Conservation (phyloP, 2,329 filamentous ascomycete species). For the Cytospora mali region DNA sequence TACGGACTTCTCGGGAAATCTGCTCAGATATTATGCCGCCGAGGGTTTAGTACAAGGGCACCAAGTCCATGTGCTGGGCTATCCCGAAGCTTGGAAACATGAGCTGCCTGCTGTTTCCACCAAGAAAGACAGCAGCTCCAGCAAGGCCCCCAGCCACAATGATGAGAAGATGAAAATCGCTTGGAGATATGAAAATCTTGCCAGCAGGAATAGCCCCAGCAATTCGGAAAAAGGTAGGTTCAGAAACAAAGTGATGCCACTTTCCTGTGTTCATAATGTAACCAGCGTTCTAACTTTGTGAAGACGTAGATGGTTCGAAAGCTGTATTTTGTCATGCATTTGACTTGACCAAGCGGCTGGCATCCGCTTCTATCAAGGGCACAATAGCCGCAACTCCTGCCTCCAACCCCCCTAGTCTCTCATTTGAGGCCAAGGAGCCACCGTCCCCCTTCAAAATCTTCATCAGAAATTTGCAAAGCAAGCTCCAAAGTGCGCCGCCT, state of each 20-base stretch:
- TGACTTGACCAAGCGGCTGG: slow-evolving; percentile 68
- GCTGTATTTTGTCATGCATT: slow-evolving; percentile 71
- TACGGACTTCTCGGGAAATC: slow-evolving; percentile 85
- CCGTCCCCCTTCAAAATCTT: slow-evolving; percentile 65
- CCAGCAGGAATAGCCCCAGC: slow-evolving; percentile 48
- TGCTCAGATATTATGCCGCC: slow-evolving; percentile 87
- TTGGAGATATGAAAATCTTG: slow-evolving; percentile 90
- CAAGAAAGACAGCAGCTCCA: slow-evolving; percentile 37
- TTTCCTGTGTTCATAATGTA: slow-evolving; percentile 29
- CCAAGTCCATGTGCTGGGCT: slow-evolving; percentile 80
- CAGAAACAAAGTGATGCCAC: too few relatives aligned
- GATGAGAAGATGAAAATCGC: slow-evolving; percentile 96
- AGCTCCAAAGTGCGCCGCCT: slow-evolving; percentile 58
- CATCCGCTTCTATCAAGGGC: slow-evolving; percentile 51
- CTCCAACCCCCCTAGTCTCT: slow-evolving; percentile 44
- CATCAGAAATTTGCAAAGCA: slow-evolving; percentile 58
- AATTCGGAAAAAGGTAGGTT: slow-evolving; percentile 28
- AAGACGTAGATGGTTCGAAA: slow-evolving; percentile 30
- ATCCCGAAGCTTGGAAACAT: slow-evolving; percentile 77
- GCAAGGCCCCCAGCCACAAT: slow-evolving; percentile 32
- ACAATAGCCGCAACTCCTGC: slow-evolving; percentile 54
- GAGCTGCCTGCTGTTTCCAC: slow-evolving; percentile 76
- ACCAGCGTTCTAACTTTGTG: slow-evolving; percentile 18
- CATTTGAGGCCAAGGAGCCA: slow-evolving; percentile 30
- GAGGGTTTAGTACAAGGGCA: slow-evolving; percentile 93